phyloP scores from a whole-genome alignment of 2,329 filamentous ascomycete genomes.

The Trichoderma asperellum region DNA sequence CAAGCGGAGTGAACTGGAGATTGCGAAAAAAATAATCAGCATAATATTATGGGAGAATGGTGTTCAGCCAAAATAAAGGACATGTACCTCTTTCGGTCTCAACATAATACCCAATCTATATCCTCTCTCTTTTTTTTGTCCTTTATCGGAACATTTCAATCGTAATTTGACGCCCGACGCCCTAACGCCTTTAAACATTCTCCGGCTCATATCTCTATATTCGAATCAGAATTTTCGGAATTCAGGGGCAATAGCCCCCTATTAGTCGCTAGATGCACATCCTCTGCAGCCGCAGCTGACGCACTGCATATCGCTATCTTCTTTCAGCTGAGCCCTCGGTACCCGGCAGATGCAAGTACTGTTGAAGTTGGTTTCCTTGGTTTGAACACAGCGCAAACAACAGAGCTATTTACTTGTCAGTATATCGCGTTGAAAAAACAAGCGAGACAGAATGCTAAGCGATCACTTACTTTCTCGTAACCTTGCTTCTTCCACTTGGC shows the following conservation, averaged over 20 bases:
- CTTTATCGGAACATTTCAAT: slow-evolving; percentile 8
- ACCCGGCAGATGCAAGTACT: slow-evolving; percentile 97
- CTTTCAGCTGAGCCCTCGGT: slow-evolving; percentile 85
- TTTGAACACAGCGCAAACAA: slow-evolving; percentile 94
- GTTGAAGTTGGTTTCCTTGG: slow-evolving; percentile 99
- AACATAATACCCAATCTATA: slow-evolving; percentile 10
- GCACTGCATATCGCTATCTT: slow-evolving; percentile 87
- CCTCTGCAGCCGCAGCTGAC: slow-evolving; percentile 94
- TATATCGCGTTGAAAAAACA: neutral
- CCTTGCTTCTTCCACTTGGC: slow-evolving; percentile 99
- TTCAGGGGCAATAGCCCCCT: neutral
- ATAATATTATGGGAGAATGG: slow-evolving; percentile 39
- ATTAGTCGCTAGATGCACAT: slow-evolving; percentile 81
- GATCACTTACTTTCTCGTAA: slow-evolving; percentile 80
- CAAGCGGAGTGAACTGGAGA: slow-evolving; percentile 33
- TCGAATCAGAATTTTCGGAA: neutral
- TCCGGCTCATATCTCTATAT: neutral
- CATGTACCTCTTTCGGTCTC: slow-evolving; percentile 42
- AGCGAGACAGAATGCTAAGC: neutral
- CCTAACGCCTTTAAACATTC: slow-evolving; percentile 27
- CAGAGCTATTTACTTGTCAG: slow-evolving; percentile 66
- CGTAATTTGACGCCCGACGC: slow-evolving; percentile 26
- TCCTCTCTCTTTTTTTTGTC: neutral
- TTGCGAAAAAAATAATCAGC: slow-evolving; percentile 38
- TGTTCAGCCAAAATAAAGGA: slow-evolving; percentile 41